Percentiles rank a stretch among this genome's conserved stretches.
Evolutionary conservation across 2,329 filamentous ascomycete species (phyloP).

Genomic region (Metarhizium humberi): DNA sequence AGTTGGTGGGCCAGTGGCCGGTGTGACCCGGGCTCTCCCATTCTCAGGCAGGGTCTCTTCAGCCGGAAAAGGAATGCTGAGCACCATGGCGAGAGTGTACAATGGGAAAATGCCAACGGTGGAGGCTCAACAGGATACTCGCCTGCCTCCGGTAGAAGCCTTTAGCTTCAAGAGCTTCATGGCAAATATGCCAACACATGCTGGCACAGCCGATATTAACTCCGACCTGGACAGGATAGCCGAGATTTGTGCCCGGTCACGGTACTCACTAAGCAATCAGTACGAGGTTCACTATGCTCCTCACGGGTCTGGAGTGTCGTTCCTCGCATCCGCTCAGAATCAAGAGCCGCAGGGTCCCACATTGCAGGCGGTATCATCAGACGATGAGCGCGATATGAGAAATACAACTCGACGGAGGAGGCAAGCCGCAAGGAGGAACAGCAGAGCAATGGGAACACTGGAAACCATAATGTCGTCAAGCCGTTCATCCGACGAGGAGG

Average conservation of each 20-base stretch:
- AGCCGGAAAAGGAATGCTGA: slow-evolving; percentile 30
- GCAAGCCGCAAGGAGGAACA: slow-evolving; percentile 33
- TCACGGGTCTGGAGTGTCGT: slow-evolving; percentile 47
- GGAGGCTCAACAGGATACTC: slow-evolving; percentile 26
- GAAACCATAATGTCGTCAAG: slow-evolving; percentile 61
- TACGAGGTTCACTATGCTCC: slow-evolving; percentile 57
- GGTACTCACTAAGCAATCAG: slow-evolving; percentile 57
- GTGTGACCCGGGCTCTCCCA: slow-evolving; percentile 20
- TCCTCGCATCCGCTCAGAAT: slow-evolving; percentile 24
- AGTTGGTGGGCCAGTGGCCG: slow-evolving; percentile 18
- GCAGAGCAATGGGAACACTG: slow-evolving; percentile 50
- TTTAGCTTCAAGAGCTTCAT: slow-evolving; percentile 59
- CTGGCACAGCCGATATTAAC: slow-evolving; percentile 36
- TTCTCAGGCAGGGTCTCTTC: slow-evolving; percentile 22
- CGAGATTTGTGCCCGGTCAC: slow-evolving; percentile 56
- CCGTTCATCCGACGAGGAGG: slow-evolving; percentile 54
- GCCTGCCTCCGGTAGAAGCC: slow-evolving; percentile 51
- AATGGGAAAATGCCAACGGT: slow-evolving; percentile 23
- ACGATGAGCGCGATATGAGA: slow-evolving; percentile 40
- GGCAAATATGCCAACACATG: slow-evolving; percentile 40
- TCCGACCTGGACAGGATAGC: slow-evolving; percentile 56
- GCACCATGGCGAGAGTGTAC: slow-evolving; percentile 33
- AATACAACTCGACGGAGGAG: slow-evolving; percentile 28
- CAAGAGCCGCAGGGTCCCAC: slow-evolving; percentile 38
- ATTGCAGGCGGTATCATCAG: slow-evolving; percentile 46